Percentiles rank a stretch among this genome's conserved stretches.
Conservation (phyloP, 2,329 filamentous ascomycete species). For the Davidsoniella australis region DNA sequence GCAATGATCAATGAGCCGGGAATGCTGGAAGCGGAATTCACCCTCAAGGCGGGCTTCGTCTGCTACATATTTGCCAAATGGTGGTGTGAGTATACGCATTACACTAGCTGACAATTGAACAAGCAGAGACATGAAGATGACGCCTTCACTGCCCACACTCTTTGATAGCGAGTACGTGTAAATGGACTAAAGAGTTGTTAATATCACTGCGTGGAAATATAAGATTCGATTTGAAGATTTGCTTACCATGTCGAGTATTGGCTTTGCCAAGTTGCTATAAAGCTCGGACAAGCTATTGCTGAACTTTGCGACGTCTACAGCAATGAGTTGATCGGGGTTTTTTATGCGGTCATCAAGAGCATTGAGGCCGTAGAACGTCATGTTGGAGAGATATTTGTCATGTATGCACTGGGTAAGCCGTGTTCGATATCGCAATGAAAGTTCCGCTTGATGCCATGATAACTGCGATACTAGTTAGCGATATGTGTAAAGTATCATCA, state of each 20-base stretch:
- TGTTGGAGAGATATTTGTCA: conserved; percentile 86
- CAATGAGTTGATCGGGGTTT: conserved; percentile 94
- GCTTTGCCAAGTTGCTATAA: conserved; percentile 93
- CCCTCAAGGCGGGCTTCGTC: conserved; percentile 90
- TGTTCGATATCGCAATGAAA: conserved; percentile 83
- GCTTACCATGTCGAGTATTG: conserved; percentile 71
- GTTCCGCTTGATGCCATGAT: conserved; percentile 89
- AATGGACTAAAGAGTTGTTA: conserved; percentile 38
- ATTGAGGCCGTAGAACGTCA: conserved; percentile 95
- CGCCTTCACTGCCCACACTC: conserved; percentile 87
- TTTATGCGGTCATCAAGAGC: conserved; percentile 94
- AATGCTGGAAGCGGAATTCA: conserved; percentile 92
- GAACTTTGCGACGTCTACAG: conserved; percentile 91
- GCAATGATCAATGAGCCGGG: conserved; percentile 82
- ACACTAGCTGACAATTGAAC: conserved; percentile 85
- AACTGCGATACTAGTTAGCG: conserved; percentile 36
- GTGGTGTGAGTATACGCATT: conserved; percentile 87
- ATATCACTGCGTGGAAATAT: conserved; percentile 15
- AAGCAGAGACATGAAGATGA: conserved; percentile 87
- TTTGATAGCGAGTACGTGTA: conserved; percentile 90
- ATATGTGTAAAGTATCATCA: neutral
- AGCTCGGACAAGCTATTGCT: conserved; percentile 87
- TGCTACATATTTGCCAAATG: conserved; percentile 93
- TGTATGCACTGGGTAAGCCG: conserved; percentile 89
- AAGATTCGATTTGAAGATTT: neutral